Base-by-base conservation (phyloP, 176 grass and related monocot species). In the Paspalum notatum region DNA sequence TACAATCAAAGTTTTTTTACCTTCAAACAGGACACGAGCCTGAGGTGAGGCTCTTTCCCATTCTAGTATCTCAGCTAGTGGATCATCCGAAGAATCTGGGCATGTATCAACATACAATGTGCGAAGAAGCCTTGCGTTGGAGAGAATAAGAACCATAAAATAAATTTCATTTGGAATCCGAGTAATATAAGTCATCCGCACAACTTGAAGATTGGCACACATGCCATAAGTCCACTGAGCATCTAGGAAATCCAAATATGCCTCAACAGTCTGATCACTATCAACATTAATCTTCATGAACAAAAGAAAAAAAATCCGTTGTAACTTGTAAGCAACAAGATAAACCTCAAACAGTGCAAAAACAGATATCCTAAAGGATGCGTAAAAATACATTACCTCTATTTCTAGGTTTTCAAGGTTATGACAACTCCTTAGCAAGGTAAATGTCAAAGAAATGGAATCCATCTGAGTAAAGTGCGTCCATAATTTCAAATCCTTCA, bases 181-280 rank as follows among this genome's bases (percentile, higher is more conserved):
- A 51, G 0, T 12, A 62, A 71, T 12, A 44, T 15, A 10, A 9
- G 2, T 37, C 8, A 78, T 71, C 66, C 52, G 54, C 45, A 85
- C n/a, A 62, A 45, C 26, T 37, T 85, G 74, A 71, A 85, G 83
- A 55, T 54, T 60, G 11, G 74, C 10, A 51, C 65, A 78, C 83
- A 85, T 85, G 75, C 75, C 56, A 78, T 41, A 46, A 15, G 53
- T 71, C 55, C 75, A 71, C 5, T 71, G 55, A 78, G 66, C 55
- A 78, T 21, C 79, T 44, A 71, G 56, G 48, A 79, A 72, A 6
- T 71, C 56, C 43, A 2, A 5, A 45, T 55, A 25, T 71, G 45
- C 66, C 12, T 71, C 55, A 25, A 44, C 14, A 27, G 3, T 32
- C 60, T 15, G 54, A 14, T 3, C 21, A 7, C 10, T 20, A 8